Conservation (phyloP, 2,329 filamentous ascomycete genomes). For the Rutstroemia sp. region DNA sequence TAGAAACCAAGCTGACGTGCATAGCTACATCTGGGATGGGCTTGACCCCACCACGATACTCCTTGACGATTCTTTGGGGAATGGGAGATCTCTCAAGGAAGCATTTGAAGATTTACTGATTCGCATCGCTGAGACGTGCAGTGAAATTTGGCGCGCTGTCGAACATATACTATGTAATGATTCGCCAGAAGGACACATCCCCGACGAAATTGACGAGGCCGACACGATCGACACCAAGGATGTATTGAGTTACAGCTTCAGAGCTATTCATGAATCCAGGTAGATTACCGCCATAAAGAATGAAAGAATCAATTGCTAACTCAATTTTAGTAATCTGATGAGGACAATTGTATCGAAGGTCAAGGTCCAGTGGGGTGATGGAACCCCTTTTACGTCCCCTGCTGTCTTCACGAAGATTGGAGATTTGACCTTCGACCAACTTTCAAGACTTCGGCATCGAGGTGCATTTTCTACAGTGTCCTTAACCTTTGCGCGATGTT, state of each 20-base stretch:
- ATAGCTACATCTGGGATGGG: conserved; percentile 24
- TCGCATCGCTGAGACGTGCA: conserved; percentile 53
- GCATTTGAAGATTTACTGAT: conserved; percentile 33
- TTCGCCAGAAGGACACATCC: conserved; percentile 83
- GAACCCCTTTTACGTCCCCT: conserved; percentile 40
- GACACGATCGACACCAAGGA: conserved; percentile 77
- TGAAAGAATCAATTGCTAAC: conserved; percentile 2
- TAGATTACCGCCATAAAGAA: conserved; percentile 30
- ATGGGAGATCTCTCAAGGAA: conserved; percentile 2
- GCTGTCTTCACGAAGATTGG: conserved; percentile 60
- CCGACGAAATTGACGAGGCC: conserved; percentile 65
- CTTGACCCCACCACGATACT: conserved; percentile 9
- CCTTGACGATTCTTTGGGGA: neutral
- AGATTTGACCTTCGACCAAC: conserved; percentile 69
- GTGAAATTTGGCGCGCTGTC: conserved; percentile 70
- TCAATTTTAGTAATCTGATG: conserved; percentile 57
- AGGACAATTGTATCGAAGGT: conserved; percentile 47
- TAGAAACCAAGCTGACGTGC: conserved; percentile 2
- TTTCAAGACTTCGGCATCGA: conserved; percentile 77
- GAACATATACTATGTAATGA: conserved; percentile 80
- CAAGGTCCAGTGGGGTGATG: conserved; percentile 37
- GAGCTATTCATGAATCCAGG: conserved; percentile 92
- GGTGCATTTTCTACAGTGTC: conserved; percentile 93
- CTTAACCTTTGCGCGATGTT: conserved; percentile 77
- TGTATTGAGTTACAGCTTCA: conserved; percentile 88